These are phyloP conservation scores for Amyloporia xantha DNA, from an alignment of 768 basidiomycete genomes.

Conservation along the genomic window DNA sequence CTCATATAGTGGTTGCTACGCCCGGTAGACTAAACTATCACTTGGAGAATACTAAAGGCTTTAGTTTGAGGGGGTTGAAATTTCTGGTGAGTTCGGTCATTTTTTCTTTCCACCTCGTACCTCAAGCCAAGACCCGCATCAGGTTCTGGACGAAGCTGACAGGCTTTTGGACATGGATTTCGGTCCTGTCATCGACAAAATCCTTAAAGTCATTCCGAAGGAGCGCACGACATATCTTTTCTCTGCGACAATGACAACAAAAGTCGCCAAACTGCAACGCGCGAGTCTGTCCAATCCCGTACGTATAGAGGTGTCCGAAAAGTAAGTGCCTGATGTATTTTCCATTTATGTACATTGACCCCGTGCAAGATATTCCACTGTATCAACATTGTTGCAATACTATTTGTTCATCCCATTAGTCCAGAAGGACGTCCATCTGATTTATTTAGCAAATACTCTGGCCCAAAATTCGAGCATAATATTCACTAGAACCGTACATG, in stretches of 20 bases:
- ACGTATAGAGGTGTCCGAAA: conserved; percentile 86
- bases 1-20: conserved; percentile 93
- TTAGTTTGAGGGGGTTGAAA: conserved; percentile 77
- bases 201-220: conserved; percentile 89
- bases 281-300: conserved; percentile 93
- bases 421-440: conserved; percentile 87
- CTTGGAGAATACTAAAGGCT: conserved; percentile 96
- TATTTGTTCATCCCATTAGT: conserved; percentile 90
- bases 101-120: too few relatives aligned
- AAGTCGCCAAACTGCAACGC: conserved; percentile 92
- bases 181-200: conserved; percentile 91
- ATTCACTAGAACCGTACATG: conserved; percentile 93
- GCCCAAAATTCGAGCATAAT: conserved; percentile 93
- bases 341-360: too few relatives aligned
- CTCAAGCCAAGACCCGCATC: background rate
- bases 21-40: conserved; percentile 92
- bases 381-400: conserved; percentile 90
- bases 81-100: conserved; percentile 60
- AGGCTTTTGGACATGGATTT: conserved; percentile 95
- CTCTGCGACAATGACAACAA: conserved; percentile 98
- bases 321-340: too few relatives aligned
- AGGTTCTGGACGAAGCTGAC: conserved; percentile 99
- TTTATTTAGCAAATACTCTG: conserved; percentile 83
- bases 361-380: conserved; percentile 95
- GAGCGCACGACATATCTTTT: conserved; percentile 94